Conservation (phyloP, 192 early-diverging fungal genomes). For the Geranomyces variabilis region DNA sequence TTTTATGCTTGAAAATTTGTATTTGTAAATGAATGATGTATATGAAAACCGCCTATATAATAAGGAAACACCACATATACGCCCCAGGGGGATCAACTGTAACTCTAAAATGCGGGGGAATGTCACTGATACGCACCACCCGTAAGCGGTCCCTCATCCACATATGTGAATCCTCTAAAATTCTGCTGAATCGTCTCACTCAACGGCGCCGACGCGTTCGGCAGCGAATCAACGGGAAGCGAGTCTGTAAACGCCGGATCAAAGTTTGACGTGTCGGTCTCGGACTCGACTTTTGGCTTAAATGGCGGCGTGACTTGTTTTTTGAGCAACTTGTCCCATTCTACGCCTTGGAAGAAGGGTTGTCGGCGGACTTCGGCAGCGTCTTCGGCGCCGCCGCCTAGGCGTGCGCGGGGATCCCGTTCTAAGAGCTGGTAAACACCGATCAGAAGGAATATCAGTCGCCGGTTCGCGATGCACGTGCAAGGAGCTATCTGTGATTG, state of each 20-base stretch:
- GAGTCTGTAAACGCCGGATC: constrained; percentile 55
- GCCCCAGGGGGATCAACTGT: neutral
- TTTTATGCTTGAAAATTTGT: too few species aligned
- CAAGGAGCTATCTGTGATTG: neutral
- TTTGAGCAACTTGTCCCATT: constrained; percentile 67
- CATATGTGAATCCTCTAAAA: constrained; percentile 54
- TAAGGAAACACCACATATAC: neutral
- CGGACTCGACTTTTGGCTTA: constrained; percentile 65
- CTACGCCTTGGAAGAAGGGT: constrained; percentile 63
- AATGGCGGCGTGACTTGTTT: constrained; percentile 70
- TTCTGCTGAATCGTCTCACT: constrained; percentile 52
- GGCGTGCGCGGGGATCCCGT: constrained; percentile 63
- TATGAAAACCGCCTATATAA: too few species aligned
- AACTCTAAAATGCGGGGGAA: too few species aligned
- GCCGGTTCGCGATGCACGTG: neutral
- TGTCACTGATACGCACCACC: neutral
- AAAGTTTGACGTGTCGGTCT: constrained; percentile 57
- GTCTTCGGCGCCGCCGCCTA: constrained; percentile 62
- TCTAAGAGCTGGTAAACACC: constrained; percentile 54
- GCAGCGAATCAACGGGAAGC: constrained; percentile 52
- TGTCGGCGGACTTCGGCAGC: constrained; percentile 66
- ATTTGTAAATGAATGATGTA: too few species aligned
- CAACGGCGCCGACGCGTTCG: constrained; percentile 41
- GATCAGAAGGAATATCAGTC: neutral
- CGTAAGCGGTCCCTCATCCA: constrained; percentile 24